Conservation (phyloP, 2,329 filamentous ascomycete genomes). For the Parafenestella ontariensis region DNA sequence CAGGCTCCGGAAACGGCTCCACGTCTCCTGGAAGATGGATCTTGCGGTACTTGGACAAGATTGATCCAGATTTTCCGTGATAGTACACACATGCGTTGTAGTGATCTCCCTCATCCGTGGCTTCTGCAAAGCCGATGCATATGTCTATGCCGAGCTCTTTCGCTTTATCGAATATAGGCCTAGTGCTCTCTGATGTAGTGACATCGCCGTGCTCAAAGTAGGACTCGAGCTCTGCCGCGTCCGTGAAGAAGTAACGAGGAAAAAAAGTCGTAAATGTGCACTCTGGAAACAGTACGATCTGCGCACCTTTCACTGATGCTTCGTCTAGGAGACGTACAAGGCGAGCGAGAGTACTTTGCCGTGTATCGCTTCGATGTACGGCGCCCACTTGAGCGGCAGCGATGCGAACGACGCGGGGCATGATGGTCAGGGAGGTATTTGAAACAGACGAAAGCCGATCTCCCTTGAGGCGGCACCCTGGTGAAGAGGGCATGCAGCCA, state of each 20-base stretch:
- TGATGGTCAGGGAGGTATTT: conserved; percentile 9
- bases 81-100: conserved; percentile 33
- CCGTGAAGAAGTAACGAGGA: conserved; percentile 57
- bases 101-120: conserved; percentile 46
- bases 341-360: conserved; percentile 52
- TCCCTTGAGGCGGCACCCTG: neutral
- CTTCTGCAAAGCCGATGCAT: conserved; percentile 60
- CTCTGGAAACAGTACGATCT: conserved; percentile 61
- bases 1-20: conserved; percentile 44
- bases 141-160: conserved; percentile 58
- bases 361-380: conserved; percentile 50
- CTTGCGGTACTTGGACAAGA: conserved; percentile 29
- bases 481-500: neutral
- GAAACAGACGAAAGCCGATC: neutral
- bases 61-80: conserved; percentile 19
- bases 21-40: conserved; percentile 27
- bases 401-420: conserved; percentile 52
- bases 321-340: conserved; percentile 58
- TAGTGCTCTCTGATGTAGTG: conserved; percentile 51
- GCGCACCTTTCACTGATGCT: conserved; percentile 53
- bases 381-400: conserved; percentile 62
- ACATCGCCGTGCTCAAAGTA: conserved; percentile 59
- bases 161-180: conserved; percentile 57
- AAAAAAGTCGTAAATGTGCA: conserved; percentile 64
- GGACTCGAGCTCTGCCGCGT: conserved; percentile 52